Conservation (phyloP, 441 rosid species). For the Brassica hybrid region DNA sequence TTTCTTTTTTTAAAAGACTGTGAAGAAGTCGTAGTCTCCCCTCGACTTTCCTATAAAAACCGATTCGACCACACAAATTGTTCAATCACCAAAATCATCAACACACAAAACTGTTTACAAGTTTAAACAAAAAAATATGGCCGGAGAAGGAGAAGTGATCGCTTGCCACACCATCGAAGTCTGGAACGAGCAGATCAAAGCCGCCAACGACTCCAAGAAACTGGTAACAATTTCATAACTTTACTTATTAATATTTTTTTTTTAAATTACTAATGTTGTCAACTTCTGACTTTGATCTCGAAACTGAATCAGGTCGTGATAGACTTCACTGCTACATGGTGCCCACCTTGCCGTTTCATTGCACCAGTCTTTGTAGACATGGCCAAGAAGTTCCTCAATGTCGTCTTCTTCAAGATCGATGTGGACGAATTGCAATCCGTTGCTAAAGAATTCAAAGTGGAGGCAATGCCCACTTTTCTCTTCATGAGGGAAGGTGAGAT, state of each 20-base stretch:
- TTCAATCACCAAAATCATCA: constrained; percentile 9
- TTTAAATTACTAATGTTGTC: not conserved
- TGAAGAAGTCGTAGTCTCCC: not conserved
- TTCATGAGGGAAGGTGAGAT: constrained; percentile 33
- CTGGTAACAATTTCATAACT: constrained; percentile 47
- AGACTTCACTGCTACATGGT: constrained; percentile 87
- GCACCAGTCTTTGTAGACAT: constrained; percentile 67
- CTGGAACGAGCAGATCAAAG: constrained; percentile 59
- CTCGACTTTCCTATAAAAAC: constrained; percentile 11
- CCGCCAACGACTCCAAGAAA: constrained; percentile 50
- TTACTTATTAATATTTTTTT: not conserved
- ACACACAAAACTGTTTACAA: not conserved
- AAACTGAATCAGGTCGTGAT: constrained; percentile 61
- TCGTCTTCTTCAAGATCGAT: constrained; percentile 79
- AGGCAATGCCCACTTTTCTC: constrained; percentile 37
- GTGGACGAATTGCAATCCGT: constrained; percentile 45
- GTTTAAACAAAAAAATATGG: constrained; percentile 44
- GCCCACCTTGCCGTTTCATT: constrained; percentile 71
- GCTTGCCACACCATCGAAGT: constrained; percentile 58
- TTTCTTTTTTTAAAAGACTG: not conserved
- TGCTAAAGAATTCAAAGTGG: constrained; percentile 20
- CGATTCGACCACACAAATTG: not conserved
- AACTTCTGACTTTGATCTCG: not conserved
- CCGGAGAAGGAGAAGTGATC: constrained; percentile 71
- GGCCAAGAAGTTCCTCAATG: constrained; percentile 61